Base-by-base conservation (phyloP, 257 asterid genomes). In the Catharanthus roseus region DNA sequence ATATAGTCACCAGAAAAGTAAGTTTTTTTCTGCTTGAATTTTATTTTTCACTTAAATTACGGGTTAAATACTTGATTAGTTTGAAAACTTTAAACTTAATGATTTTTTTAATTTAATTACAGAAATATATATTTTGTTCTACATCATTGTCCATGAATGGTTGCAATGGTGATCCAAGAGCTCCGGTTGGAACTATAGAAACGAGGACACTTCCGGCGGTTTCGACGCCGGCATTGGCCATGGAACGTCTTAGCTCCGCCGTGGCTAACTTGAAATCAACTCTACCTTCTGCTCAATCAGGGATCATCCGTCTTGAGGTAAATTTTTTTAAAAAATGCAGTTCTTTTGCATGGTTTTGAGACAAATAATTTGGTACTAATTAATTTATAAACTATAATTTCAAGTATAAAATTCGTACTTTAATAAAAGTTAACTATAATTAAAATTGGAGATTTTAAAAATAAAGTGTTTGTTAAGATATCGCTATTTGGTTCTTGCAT, bases 271-370 rank as follows among this genome's bases (percentile, higher is more conserved):
- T 92, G 80, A 82, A 80, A 54, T 67, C 80, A 39, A 55, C 55
- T 33, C 81, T 86, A 34, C 82, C 88, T 0, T 74, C 83, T 1
- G 71, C 67, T 0, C 78, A 77, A 3, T 93, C 97, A 5, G 98
- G 98, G 68, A 78, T 93, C 42, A 90, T 93, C 57, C 90, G 97
- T 51, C 82, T 93, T 24, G 87, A 93, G 98, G 98, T 87, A 81
- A 24, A 19, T 10, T 28, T 18, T n/a, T n/a, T n/a, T n/a, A n/a
- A n/a, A n/a, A n/a, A n/a, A n/a, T n/a, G n/a, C n/a, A n/a, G n/a
- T n/a, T n/a, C n/a, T n/a, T n/a, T n/a, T n/a, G n/a, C n/a, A n/a
- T n/a, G n/a, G n/a, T n/a, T n/a, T n/a, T n/a, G n/a, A n/a, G n/a
- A n/a, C n/a, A n/a, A n/a, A n/a, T n/a, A n/a, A n/a, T n/a, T n/a